Evolutionary conservation across 2,329 filamentous ascomycete species (phyloP), one percentile per base, ranked within the genome.

Genomic region (Penicillium nordicum): DNA sequence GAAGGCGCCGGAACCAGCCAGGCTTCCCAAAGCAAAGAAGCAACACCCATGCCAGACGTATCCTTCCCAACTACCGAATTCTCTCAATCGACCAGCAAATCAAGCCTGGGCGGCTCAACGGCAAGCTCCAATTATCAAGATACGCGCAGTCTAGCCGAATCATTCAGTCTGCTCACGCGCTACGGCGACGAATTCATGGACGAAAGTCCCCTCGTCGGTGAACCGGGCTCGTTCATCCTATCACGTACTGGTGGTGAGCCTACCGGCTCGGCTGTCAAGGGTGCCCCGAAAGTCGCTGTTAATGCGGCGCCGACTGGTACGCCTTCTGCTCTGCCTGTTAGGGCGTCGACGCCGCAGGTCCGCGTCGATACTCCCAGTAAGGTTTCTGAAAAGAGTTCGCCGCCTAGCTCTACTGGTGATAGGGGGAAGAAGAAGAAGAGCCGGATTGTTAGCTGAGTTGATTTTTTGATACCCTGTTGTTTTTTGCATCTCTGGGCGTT

Each of bases 121-220:
- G 56, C 65, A 29, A 58, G 64, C 42, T 64, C 69, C 7, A 63
- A 58, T 21, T 64, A 68, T 21, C 70, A 74, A 40, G 73, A 78
- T 57, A 71, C 71, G 8, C 72, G 73, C 36, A 76, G 69, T n/a
- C 67, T 80, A 2, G 72, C 71, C 18, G 75, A 80, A 21, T 80
- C 82, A 9, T 77, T 84, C 50, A 72, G 68, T 36, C 74, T 86
- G 34, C 78, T 80, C 25, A 72, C 81, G 12, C 73, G 73, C 8
- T 85, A 82, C 65, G 82, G 79, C 14, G 79, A 84, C 61, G 84
- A 87, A 60, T 87, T 79, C 71, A 84, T 84, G 75, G 85, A 88
- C 67, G 84, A 87, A 63, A 85, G 82, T 57, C 84, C 85, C 0
- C 72, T 88, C 14, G 75, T 81, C 8, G 85, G 85, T 46, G 85